A percentile compares a stretch with the other conserved stretches of the same genome.
Conservation (phyloP, 2,329 filamentous ascomycete genomes). For the Leptographium galeiforme region DNA sequence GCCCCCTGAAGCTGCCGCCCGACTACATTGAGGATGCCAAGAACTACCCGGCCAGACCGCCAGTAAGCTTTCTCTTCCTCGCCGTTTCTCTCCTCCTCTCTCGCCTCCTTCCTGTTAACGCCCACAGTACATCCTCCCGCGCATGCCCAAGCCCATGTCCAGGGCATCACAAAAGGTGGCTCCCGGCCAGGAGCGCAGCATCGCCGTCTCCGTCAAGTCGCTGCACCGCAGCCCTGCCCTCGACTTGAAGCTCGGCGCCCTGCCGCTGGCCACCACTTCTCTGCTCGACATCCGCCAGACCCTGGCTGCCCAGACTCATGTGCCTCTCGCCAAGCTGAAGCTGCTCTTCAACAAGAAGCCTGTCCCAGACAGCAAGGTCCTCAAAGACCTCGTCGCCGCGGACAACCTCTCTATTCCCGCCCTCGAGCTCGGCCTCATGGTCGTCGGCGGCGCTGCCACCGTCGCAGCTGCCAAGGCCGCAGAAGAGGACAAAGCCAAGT, state of each 20-base stretch:
- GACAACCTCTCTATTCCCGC: slow-evolving; percentile 32
- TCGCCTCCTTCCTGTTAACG: not conserved
- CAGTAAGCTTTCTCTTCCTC: slow-evolving; percentile 40
- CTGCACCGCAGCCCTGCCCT: slow-evolving; percentile 54
- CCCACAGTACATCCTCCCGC: slow-evolving; percentile 57
- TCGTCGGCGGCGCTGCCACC: slow-evolving; percentile 56
- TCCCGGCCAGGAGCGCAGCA: slow-evolving; percentile 38
- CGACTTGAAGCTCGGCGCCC: slow-evolving; percentile 50
- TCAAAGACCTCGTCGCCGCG: slow-evolving; percentile 56
- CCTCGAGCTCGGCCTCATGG: slow-evolving; percentile 77
- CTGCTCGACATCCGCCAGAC: slow-evolving; percentile 65
- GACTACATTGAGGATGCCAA: slow-evolving; percentile 84
- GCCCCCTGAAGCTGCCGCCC: slow-evolving; percentile 66
- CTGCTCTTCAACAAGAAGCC: slow-evolving; percentile 82
- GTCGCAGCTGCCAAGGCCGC: slow-evolving; percentile 19
- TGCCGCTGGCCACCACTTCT: slow-evolving; percentile 50
- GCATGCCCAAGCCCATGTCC: slow-evolving; percentile 30
- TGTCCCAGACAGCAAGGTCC: slow-evolving; percentile 59
- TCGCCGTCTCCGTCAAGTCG: slow-evolving; percentile 56
- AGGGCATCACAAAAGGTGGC: slow-evolving; percentile 27
- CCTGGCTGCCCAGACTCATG: slow-evolving; percentile 48
- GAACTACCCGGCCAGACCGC: slow-evolving; percentile 59
- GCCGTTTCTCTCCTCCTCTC: not conserved
- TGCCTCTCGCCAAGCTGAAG: slow-evolving; percentile 69
- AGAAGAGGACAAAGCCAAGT: slow-evolving; percentile 30